Conservation (phyloP, 2,329 filamentous ascomycete species). For the Proliferodiscus dingleyae region DNA sequence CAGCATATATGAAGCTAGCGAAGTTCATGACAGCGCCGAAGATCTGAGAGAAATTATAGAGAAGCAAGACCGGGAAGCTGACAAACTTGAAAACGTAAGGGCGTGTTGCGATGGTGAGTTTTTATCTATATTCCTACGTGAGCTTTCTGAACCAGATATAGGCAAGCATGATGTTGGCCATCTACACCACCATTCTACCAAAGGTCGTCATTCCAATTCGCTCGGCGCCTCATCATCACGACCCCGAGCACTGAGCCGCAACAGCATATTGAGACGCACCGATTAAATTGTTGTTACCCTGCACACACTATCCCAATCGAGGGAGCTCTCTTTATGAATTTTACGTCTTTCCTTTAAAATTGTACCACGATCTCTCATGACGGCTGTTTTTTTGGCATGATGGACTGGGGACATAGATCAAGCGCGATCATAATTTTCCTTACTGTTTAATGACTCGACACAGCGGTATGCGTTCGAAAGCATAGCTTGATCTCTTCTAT, state of each 20-base stretch:
- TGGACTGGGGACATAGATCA: not conserved
- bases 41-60: slow-evolving; percentile 78
- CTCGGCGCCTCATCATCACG: not conserved
- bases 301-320: slow-evolving; percentile 4
- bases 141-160: slow-evolving; percentile 32
- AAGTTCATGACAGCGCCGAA: slow-evolving; percentile 73
- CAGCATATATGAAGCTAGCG: slow-evolving; percentile 50
- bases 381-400: not conserved
- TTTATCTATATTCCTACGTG: not conserved
- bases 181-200: slow-evolving; percentile 45
- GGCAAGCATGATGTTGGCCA: slow-evolving; percentile 71
- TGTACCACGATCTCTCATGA: too few relatives aligned
- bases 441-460: not conserved
- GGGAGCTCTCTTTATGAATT: slow-evolving; percentile 18
- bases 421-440: not conserved
- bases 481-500: not conserved
- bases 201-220: slow-evolving; percentile 35
- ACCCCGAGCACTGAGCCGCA: slow-evolving; percentile 9
- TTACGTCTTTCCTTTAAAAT: slow-evolving; percentile 22
- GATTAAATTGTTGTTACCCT: slow-evolving; percentile 11
- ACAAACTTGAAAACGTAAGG: slow-evolving; percentile 87
- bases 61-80: slow-evolving; percentile 68
- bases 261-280: slow-evolving; percentile 21
- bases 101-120: slow-evolving; percentile 93
- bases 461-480: too few relatives aligned